Evolutionary conservation across 2,329 filamentous ascomycete species (phyloP).

Genomic region (Myriosclerotinia curreyana): DNA sequence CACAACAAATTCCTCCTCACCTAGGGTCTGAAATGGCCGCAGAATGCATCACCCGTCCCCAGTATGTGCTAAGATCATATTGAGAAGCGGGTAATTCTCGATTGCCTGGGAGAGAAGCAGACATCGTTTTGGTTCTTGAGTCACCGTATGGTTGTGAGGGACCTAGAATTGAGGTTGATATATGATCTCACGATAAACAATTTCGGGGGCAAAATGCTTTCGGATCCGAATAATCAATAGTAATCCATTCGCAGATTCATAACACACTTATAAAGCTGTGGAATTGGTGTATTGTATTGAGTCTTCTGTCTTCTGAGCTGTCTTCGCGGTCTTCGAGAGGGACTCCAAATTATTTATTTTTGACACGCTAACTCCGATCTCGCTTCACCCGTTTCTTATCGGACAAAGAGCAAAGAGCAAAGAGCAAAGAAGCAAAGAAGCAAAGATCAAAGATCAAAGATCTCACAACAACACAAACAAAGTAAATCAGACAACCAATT

Average conservation of each 20-base stretch:
- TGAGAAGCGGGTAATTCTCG: conserved; percentile 88
- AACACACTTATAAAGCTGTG: background rate
- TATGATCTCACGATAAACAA: background rate
- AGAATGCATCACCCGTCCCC: conserved; percentile 88
- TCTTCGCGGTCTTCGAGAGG: background rate
- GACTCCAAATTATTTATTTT: conserved; percentile 11
- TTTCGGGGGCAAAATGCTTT: background rate
- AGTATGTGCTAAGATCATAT: conserved; percentile 90
- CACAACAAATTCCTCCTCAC: conserved; percentile 54
- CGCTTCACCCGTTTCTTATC: conserved; percentile 4
- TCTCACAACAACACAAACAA: background rate
- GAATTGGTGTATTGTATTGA: background rate
- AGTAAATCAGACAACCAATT: background rate
- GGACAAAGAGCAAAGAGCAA: too few species aligned
- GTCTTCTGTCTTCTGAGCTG: conserved; percentile 5
- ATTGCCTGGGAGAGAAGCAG: conserved; percentile 60
- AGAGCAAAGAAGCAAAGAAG: too few species aligned
- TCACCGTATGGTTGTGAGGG: background rate
- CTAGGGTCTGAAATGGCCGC: conserved; percentile 90
- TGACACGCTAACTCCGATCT: conserved; percentile 14
- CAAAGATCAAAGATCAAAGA: too few species aligned
- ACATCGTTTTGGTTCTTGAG: conserved; percentile 48
- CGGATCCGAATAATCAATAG: conserved; percentile 9
- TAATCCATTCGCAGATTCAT: background rate
- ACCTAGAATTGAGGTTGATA: conserved; percentile 5